Conservation (phyloP, 192 early-diverging fungal genomes). For the Obelidium mucronatum region DNA sequence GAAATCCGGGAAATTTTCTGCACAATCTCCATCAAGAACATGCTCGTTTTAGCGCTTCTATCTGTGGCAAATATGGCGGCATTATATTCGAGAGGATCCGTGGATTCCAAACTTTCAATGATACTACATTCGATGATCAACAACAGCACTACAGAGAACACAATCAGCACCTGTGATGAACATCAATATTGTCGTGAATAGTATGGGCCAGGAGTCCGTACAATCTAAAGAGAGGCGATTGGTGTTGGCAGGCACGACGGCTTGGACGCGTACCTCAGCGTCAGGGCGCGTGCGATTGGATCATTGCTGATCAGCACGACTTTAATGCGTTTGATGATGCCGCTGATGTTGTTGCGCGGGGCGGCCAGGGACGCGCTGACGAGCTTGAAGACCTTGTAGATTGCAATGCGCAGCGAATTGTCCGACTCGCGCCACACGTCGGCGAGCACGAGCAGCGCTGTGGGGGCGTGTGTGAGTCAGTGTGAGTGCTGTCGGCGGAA, state of each 20-base stretch:
- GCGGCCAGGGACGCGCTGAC: background rate
- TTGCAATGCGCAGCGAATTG: background rate
- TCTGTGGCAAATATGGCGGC: slow-evolving; percentile 28
- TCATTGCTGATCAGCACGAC: slow-evolving; percentile 29
- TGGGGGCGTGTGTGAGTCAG: background rate
- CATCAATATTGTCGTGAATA: slow-evolving; percentile 21
- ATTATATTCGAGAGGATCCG: slow-evolving; percentile 25
- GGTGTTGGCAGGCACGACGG: background rate
- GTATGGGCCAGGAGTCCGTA: slow-evolving; percentile 20
- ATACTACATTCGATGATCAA: background rate
- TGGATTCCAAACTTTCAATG: slow-evolving; percentile 23
- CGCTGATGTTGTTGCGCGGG: background rate
- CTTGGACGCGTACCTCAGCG: slow-evolving; percentile 9
- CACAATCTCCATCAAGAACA: slow-evolving; percentile 23
- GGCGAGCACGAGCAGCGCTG: slow-evolving; percentile 10
- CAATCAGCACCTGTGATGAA: slow-evolving; percentile 13
- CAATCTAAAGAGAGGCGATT: background rate
- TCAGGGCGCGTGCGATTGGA: slow-evolving; percentile 23
- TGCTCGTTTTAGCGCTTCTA: slow-evolving; percentile 22
- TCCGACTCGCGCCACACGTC: slow-evolving; percentile 7
- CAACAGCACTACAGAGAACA: background rate
- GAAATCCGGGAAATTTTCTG: slow-evolving; percentile 9
- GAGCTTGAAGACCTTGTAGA: background rate
- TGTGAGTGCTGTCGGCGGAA: background rate
- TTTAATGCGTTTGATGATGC: slow-evolving; percentile 13